Evolutionary conservation across 2,329 filamentous ascomycete species (phyloP).

Genomic region (Macroventuria anomochaeta): DNA sequence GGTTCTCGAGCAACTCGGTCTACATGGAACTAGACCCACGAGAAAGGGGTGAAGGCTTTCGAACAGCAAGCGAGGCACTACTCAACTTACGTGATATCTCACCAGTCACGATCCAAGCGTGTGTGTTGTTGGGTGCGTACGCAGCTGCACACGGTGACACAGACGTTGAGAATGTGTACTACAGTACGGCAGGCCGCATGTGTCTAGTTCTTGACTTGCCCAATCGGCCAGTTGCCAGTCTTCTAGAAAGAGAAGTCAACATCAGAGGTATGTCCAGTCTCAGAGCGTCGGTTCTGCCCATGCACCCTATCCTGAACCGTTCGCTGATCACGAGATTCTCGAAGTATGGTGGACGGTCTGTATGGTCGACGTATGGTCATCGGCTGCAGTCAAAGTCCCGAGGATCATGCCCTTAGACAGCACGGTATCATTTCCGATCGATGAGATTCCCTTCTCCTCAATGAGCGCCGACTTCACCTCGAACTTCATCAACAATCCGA

Average conservation of each 20-base stretch:
- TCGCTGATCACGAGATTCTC: not conserved
- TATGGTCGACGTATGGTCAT: conserved; percentile 39
- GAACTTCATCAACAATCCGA: conserved; percentile 16
- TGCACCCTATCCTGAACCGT: not conserved
- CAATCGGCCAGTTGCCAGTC: conserved; percentile 26
- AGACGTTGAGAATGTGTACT: conserved; percentile 34
- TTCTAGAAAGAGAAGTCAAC: conserved; percentile 32
- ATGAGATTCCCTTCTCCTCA: conserved; percentile 30
- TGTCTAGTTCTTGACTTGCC: conserved; percentile 30
- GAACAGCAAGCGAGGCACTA: conserved; percentile 24
- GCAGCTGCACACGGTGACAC: conserved; percentile 33
- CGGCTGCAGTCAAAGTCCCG: conserved; percentile 29
- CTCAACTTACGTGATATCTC: conserved; percentile 29
- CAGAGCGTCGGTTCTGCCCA: not conserved
- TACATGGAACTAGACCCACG: conserved; percentile 24
- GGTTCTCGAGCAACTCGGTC: conserved; percentile 25
- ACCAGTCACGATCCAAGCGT: conserved; percentile 27
- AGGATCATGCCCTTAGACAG: conserved; percentile 32
- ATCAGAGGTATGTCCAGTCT: conserved; percentile 23
- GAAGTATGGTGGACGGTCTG: conserved; percentile 32
- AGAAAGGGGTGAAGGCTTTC: conserved; percentile 27
- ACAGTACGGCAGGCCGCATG: conserved; percentile 32
- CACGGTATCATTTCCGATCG: conserved; percentile 29
- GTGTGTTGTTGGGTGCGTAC: conserved; percentile 31
- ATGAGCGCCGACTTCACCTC: conserved; percentile 25